Conservation (phyloP, 2,329 filamentous ascomycete species). For the Cercospora zeina region DNA sequence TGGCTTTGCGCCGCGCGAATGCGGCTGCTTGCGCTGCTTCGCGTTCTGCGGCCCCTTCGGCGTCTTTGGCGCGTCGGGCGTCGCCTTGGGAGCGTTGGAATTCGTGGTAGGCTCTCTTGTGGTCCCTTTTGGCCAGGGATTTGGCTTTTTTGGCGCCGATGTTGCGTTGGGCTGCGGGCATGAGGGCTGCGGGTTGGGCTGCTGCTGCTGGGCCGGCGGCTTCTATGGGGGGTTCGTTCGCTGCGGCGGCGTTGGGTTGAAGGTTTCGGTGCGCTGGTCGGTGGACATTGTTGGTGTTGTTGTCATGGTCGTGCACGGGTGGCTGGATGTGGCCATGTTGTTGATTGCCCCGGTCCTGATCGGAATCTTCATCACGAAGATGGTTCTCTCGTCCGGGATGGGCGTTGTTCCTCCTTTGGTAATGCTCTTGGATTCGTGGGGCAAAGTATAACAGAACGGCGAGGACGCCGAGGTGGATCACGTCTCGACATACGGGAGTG, state of each 20-base stretch:
- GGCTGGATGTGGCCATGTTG: background rate
- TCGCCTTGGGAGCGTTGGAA: constrained; percentile 53
- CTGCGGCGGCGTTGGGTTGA: background rate
- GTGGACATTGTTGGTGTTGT: background rate
- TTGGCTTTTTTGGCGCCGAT: constrained; percentile 55
- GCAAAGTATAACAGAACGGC: constrained; percentile 51
- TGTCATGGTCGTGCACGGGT: background rate
- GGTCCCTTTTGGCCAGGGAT: constrained; percentile 49
- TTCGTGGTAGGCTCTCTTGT: constrained; percentile 51
- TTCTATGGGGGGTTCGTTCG: background rate
- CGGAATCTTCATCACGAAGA: constrained; percentile 4
- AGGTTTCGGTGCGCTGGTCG: background rate
- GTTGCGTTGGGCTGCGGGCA: constrained; percentile 29
- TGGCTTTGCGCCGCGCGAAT: constrained; percentile 44
- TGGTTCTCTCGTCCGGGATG: background rate
- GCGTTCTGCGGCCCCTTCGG: constrained; percentile 48
- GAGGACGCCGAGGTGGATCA: constrained; percentile 49
- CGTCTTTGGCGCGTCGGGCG: constrained; percentile 46
- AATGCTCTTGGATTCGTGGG: constrained; percentile 47
- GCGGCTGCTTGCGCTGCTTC: constrained; percentile 47
- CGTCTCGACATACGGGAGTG: constrained; percentile 51
- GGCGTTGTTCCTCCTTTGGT: constrained; percentile 29
- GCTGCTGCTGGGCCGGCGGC: constrained; percentile 42
- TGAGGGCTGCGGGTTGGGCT: constrained; percentile 25
- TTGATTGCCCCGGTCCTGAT: background rate